phyloP scores from a whole-genome alignment of 2,329 filamentous ascomycete species.

The Penicillium sp. region DNA sequence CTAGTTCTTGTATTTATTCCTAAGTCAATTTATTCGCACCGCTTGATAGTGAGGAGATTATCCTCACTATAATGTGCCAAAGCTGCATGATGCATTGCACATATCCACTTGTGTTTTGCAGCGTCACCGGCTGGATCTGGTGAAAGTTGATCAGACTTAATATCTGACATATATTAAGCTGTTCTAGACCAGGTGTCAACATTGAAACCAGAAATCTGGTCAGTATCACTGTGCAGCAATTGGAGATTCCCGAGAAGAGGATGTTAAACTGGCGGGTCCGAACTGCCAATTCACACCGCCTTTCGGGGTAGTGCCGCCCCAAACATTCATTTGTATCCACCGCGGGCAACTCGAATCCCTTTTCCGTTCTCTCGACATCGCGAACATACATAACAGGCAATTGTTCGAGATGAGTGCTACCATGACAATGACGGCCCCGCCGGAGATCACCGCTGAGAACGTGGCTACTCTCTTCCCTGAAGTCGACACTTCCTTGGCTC shows the following conservation, averaged over 20 bases:
- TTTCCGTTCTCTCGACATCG: slow-evolving; percentile 4
- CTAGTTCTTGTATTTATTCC: too few species aligned
- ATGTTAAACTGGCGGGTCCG: neutral
- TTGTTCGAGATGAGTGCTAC: slow-evolving; percentile 43
- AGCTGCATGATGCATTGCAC: too few species aligned
- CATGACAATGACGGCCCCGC: slow-evolving; percentile 49
- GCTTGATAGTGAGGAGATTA: too few species aligned
- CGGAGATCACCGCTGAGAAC: slow-evolving; percentile 77
- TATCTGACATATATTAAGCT: too few species aligned
- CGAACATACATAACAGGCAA: neutral
- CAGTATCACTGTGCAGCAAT: too few species aligned
- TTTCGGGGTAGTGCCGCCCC: slow-evolving; percentile 1
- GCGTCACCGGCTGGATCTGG: too few species aligned
- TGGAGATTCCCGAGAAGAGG: neutral
- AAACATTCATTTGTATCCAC: neutral
- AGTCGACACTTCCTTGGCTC: slow-evolving; percentile 61
- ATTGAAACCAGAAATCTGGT: too few species aligned
- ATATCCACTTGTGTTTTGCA: too few species aligned
- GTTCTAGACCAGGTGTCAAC: too few species aligned
- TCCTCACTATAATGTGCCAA: too few species aligned
- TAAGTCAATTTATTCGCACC: too few species aligned
- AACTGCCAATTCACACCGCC: slow-evolving; percentile 18
- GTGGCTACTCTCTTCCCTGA: slow-evolving; percentile 88
- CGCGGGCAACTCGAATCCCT: neutral
- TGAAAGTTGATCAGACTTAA: too few species aligned